phyloP scores from a whole-genome alignment of 495 filamentous ascomycete genomes.

The Aspergillus leporis region DNA sequence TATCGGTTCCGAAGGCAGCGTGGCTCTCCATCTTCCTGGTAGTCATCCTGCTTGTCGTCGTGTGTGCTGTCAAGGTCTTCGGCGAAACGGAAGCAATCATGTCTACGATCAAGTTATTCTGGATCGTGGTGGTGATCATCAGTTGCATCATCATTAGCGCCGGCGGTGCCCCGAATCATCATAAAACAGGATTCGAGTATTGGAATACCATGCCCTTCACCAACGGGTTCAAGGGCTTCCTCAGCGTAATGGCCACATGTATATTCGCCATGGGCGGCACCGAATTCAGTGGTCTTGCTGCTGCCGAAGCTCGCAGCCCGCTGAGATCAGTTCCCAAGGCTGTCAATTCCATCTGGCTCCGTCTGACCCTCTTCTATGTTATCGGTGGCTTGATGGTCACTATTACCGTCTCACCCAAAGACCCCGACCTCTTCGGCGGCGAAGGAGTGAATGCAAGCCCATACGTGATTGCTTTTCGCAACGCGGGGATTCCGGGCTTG shows the following conservation, averaged over 20 bases:
- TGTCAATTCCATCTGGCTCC: conserved; percentile 65
- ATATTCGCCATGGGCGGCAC: conserved; percentile 69
- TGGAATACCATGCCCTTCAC: conserved; percentile 66
- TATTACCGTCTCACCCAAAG: conserved; percentile 48
- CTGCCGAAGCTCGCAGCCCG: conserved; percentile 64
- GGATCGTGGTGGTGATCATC: conserved; percentile 48
- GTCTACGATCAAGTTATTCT: conserved; percentile 49
- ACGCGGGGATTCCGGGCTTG: conserved; percentile 34
- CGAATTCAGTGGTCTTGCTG: conserved; percentile 55
- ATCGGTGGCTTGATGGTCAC: conserved; percentile 56
- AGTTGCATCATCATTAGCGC: conserved; percentile 47
- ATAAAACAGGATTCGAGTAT: conserved; percentile 58
- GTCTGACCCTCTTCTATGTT: conserved; percentile 64
- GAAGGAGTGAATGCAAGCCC: conserved; percentile 48
- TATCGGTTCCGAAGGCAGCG: conserved; percentile 39
- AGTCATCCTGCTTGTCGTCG: conserved; percentile 42
- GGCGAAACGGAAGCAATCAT: conserved; percentile 56
- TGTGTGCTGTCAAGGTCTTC: conserved; percentile 51
- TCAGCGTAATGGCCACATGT: conserved; percentile 64
- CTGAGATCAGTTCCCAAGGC: conserved; percentile 59
- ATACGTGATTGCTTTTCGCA: conserved; percentile 61
- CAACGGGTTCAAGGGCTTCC: conserved; percentile 70
- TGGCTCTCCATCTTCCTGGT: conserved; percentile 50
- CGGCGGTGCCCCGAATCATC: conserved; percentile 55
- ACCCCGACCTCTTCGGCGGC: conserved; percentile 40